Evolutionary conservation across 2,329 filamentous ascomycete species (phyloP).

Genomic region (Apiospora phragmitis): DNA sequence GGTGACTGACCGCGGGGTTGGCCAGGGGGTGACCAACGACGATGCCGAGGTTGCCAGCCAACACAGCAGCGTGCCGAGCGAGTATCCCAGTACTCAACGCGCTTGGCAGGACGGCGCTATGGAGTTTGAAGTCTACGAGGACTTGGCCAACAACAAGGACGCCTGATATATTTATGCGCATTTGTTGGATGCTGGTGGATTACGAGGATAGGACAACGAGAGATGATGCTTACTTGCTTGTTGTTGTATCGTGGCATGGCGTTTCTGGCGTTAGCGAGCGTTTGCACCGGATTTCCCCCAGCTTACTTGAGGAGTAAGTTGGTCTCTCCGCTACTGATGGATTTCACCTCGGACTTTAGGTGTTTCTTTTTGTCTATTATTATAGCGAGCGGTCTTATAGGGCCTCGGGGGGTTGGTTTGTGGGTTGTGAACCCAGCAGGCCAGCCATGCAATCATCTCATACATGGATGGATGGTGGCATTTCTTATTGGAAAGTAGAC

Average conservation of each 20-base stretch:
- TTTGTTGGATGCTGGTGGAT: background rate
- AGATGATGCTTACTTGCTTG: background rate
- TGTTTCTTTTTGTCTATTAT: background rate
- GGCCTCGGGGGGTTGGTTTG: background rate
- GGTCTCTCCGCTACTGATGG: background rate
- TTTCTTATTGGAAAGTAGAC: background rate
- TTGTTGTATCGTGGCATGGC: conserved; percentile 9
- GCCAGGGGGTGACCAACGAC: conserved; percentile 16
- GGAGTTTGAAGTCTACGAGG: conserved; percentile 19
- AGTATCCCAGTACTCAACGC: conserved; percentile 55
- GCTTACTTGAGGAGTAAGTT: background rate
- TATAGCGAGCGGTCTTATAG: background rate
- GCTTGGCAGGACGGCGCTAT: conserved; percentile 31
- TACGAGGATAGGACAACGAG: background rate
- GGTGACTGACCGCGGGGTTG: background rate
- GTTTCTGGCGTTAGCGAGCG: conserved; percentile 7
- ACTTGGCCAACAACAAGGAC: conserved; percentile 8
- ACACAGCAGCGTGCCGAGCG: conserved; percentile 53
- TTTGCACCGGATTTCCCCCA: background rate
- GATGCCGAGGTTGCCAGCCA: conserved; percentile 37
- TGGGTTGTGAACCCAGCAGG: background rate
- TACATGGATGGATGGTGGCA: background rate
- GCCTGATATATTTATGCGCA: background rate
- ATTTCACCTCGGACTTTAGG: background rate
- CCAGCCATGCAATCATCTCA: background rate